Percentiles rank a stretch among this genome's conserved stretches.
These are phyloP conservation scores for Lentinula novae-zelandiae DNA, from an alignment of 1,284 basidiomycete species.

Conservation along the genomic window DNA sequence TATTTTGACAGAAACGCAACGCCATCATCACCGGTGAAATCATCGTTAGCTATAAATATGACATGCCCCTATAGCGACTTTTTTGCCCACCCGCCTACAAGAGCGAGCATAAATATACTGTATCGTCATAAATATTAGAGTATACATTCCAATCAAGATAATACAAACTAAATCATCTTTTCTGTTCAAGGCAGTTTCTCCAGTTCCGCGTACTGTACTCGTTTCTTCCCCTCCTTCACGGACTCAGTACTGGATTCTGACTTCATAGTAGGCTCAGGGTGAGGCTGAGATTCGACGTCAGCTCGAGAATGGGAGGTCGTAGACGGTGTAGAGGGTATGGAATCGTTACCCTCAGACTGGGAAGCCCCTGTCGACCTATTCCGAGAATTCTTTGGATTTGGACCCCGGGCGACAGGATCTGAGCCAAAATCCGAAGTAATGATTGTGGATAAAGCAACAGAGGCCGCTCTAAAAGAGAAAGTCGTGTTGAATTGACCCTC, in stretches of 20 bases:
- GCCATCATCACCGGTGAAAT: background rate
- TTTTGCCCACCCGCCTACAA: no score
- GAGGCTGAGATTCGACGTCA: background rate
- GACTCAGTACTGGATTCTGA: background rate
- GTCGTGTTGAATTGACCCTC: background rate
- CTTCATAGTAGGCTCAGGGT: background rate
- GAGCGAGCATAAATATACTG: no score
- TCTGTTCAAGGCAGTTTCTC: no score
- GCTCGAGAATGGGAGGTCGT: background rate
- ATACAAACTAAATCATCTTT: no score
- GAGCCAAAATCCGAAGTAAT: slow-evolving; percentile 1
- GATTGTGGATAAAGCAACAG: background rate
- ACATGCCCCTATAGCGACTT: background rate
- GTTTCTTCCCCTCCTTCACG: background rate
- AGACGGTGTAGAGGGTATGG: background rate
- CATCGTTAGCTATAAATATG: background rate
- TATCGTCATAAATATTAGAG: background rate
- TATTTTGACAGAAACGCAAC: background rate
- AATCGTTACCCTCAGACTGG: background rate
- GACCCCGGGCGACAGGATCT: background rate
- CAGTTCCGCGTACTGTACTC: no score
- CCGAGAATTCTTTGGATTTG: background rate
- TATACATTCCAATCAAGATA: no score
- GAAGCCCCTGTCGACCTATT: no score
- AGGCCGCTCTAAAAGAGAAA: background rate